These are phyloP conservation scores for Barnettozyma wickerhamii DNA, from an alignment of 805 yeast species.

Conservation along the genomic window DNA sequence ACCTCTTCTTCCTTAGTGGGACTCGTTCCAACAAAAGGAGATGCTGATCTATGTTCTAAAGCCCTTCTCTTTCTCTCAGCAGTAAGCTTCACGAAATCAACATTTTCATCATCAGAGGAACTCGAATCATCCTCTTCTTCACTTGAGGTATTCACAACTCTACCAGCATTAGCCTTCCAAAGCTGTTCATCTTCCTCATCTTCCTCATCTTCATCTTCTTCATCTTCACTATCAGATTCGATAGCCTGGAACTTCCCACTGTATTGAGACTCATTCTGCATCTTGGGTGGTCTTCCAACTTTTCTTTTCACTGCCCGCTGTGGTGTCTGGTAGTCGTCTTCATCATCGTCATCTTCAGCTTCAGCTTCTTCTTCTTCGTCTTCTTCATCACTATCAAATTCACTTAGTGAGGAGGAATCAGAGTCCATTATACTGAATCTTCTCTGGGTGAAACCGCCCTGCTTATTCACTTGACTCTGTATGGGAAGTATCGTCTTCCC, in stretches of 20 bases:
- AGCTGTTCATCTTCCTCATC: conserved; percentile 25
- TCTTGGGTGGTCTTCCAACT: conserved; percentile 10
- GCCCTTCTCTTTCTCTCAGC: conserved; percentile 60
- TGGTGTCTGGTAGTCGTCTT: too few species aligned
- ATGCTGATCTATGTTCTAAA: conserved; percentile 37
- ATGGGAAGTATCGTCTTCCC: conserved; percentile 26
- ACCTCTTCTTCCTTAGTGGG: conserved; percentile 30
- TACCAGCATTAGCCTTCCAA: conserved; percentile 24
- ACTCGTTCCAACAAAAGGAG: conserved; percentile 25
- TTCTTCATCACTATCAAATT: conserved; percentile 31
- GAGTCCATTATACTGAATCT: conserved; percentile 41
- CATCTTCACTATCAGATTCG: conserved; percentile 30
- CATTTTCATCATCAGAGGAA: conserved; percentile 61
- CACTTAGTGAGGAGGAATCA: conserved; percentile 37
- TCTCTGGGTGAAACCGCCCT: conserved; percentile 28
- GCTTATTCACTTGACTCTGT: conserved; percentile 10
- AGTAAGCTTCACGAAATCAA: conserved; percentile 69
- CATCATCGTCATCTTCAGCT: conserved; percentile 20
- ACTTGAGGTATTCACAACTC: conserved; percentile 29
- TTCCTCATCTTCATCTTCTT: conserved; percentile 24
- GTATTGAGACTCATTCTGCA: conserved; percentile 7
- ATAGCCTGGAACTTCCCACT: conserved; percentile 27
- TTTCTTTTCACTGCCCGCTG: too few species aligned
- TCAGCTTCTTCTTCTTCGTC: conserved; percentile 21
- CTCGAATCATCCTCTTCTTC: conserved; percentile 35